phyloP scores from a whole-genome alignment of 441 rosid genomes.

The Erodium texanum region DNA sequence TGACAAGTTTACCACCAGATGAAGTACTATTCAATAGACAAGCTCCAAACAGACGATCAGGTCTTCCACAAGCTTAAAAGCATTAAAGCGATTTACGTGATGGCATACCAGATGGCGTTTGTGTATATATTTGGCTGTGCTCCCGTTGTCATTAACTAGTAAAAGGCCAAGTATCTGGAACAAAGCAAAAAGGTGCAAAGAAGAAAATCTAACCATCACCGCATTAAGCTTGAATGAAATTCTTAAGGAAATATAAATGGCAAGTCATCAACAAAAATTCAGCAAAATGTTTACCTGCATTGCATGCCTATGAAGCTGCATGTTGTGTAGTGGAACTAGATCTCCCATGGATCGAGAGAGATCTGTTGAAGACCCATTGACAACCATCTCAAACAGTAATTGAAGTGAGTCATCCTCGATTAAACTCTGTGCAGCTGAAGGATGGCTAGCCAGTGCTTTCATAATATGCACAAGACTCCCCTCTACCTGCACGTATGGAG shows the following conservation, averaged over 20 bases:
- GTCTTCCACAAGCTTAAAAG: neutral
- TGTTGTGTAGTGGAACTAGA: slow-evolving; percentile 73
- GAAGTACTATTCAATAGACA: slow-evolving; percentile 8
- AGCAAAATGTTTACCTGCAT: slow-evolving; percentile 62
- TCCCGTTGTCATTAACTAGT: slow-evolving; percentile 89
- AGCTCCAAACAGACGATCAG: slow-evolving; percentile 3
- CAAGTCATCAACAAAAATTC: neutral
- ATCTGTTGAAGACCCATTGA: slow-evolving; percentile 62
- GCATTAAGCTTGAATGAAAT: neutral
- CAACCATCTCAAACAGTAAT: slow-evolving; percentile 86
- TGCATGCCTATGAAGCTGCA: slow-evolving; percentile 98
- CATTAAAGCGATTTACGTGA: slow-evolving; percentile 11
- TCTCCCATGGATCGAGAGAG: slow-evolving; percentile 70
- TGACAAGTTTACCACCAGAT: slow-evolving; percentile 21
- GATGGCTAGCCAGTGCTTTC: slow-evolving; percentile 95
- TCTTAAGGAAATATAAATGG: neutral
- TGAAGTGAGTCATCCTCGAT: slow-evolving; percentile 92
- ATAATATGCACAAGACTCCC: slow-evolving; percentile 91
- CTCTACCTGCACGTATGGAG: slow-evolving; percentile 55
- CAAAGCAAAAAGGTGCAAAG: neutral
- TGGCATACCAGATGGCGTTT: slow-evolving; percentile 86
- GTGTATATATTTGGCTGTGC: slow-evolving; percentile 81
- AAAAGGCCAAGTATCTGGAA: slow-evolving; percentile 92
- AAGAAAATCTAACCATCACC: neutral
- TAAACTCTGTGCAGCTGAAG: slow-evolving; percentile 94